A percentile compares a stretch with the other conserved stretches of the same genome.
Evolutionary conservation across 169 alveolate genomes (phyloP).

Genomic region (Amoebophrya sp.): DNA sequence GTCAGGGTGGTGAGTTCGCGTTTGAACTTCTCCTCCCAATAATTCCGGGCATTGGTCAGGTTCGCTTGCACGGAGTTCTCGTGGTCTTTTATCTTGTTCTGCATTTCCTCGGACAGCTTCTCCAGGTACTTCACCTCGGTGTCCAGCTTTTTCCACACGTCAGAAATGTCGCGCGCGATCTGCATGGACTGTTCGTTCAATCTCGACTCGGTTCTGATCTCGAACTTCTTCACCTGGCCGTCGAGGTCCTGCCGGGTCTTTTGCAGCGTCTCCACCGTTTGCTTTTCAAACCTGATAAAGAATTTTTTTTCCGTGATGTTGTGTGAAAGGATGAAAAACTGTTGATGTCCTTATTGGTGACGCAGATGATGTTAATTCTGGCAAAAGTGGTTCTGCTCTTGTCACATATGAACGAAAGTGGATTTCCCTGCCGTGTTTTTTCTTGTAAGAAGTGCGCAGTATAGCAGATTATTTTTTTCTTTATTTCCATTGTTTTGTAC

Average conservation of each 20-base stretch:
- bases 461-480: too few species aligned
- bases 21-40: conserved; percentile 4
- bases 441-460: too few species aligned
- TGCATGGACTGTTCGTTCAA: not conserved
- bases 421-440: too few species aligned
- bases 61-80: not conserved
- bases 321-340: too few species aligned
- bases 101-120: not conserved
- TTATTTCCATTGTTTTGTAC: too few species aligned
- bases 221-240: not conserved
- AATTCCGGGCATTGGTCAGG: not conserved
- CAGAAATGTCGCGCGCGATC: not conserved
- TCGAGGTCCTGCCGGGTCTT: not conserved
- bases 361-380: too few species aligned
- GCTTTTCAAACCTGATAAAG: not conserved
- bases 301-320: too few species aligned
- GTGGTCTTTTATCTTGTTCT: not conserved
- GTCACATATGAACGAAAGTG: too few species aligned
- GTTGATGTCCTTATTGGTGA: too few species aligned
- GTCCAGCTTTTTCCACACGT: conserved; percentile 5
- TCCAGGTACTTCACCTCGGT: not conserved
- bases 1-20: not conserved
- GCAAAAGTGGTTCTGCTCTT: too few species aligned
- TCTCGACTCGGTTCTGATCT: not conserved
- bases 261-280: not conserved